Conservation (phyloP, 305 asterid species). For the Ilex paraguariensis region DNA sequence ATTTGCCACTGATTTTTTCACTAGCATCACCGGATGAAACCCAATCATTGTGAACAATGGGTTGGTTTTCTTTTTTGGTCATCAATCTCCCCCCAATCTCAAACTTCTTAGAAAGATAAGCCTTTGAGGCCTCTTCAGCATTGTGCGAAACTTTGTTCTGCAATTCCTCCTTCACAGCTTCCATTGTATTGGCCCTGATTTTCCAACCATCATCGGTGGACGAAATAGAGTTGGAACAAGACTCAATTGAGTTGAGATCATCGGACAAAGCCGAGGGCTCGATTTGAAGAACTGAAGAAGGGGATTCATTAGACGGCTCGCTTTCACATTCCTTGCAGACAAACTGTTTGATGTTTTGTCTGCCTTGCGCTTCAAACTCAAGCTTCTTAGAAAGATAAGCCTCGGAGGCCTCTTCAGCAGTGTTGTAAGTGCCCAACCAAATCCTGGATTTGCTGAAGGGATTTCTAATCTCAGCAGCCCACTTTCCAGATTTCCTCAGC, state of each 20-base stretch:
- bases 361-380: no score
- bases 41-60: no score
- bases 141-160: no score
- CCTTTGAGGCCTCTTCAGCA: no score
- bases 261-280: constrained; percentile 10
- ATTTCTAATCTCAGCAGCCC: constrained; percentile 2
- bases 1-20: no score
- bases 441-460: constrained; percentile 4
- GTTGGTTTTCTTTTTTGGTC: no score
- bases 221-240: background rate
- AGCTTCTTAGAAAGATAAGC: background rate
- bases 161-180: no score
- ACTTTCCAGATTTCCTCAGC: constrained; percentile 8
- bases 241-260: constrained; percentile 13
- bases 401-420: constrained; percentile 11
- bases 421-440: constrained; percentile 13
- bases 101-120: no score
- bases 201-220: background rate
- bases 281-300: constrained; percentile 20
- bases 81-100: no score
- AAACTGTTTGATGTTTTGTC: no score
- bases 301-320: constrained; percentile 12
- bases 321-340: background rate
- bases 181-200: no score
- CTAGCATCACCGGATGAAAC: background rate